Evolutionary conservation across 768 basidiomycete genomes (phyloP).

Genomic region (Tulasnella sp.): DNA sequence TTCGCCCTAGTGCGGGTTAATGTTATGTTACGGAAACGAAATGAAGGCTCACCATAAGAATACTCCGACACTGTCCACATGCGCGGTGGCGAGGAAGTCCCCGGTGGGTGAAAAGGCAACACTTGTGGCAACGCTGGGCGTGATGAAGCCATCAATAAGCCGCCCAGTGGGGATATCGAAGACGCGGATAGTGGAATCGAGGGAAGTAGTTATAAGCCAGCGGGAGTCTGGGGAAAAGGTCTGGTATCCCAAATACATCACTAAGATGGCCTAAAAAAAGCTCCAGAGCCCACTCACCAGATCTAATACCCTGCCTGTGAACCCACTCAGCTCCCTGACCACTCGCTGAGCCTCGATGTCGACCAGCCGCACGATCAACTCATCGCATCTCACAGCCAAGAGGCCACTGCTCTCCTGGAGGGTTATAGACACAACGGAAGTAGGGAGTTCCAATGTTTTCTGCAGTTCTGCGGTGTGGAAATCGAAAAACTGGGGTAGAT

Average conservation of each 20-base stretch:
- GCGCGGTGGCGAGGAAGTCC: conserved; percentile 90
- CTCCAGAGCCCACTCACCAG: conserved; percentile 40
- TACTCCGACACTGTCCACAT: conserved; percentile 87
- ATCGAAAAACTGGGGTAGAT: conserved; percentile 70
- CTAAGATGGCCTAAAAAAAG: conserved; percentile 1
- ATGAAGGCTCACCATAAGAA: conserved; percentile 66
- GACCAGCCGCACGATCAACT: conserved; percentile 68
- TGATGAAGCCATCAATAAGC: conserved; percentile 84
- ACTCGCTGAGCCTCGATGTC: conserved; percentile 83
- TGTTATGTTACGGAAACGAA: neutral
- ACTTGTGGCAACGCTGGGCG: conserved; percentile 76
- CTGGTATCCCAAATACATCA: conserved; percentile 31
- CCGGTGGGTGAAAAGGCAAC: conserved; percentile 88
- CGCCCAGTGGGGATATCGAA: conserved; percentile 91
- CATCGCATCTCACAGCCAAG: conserved; percentile 74
- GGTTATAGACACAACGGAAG: conserved; percentile 53
- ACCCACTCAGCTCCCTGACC: conserved; percentile 81
- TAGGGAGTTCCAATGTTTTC: conserved; percentile 51
- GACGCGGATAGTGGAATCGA: conserved; percentile 87
- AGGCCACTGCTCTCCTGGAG: conserved; percentile 80
- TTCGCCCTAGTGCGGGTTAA: conserved; percentile 55
- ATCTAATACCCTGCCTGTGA: conserved; percentile 76
- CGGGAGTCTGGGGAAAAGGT: conserved; percentile 91
- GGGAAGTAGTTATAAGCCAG: conserved; percentile 79
- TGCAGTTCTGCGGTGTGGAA: conserved; percentile 77